Percentiles rank a stretch among this genome's conserved stretches.
These are phyloP conservation scores for Beauveria sp. DNA, from an alignment of 2,329 filamentous ascomycete genomes.

Conservation along the genomic window DNA sequence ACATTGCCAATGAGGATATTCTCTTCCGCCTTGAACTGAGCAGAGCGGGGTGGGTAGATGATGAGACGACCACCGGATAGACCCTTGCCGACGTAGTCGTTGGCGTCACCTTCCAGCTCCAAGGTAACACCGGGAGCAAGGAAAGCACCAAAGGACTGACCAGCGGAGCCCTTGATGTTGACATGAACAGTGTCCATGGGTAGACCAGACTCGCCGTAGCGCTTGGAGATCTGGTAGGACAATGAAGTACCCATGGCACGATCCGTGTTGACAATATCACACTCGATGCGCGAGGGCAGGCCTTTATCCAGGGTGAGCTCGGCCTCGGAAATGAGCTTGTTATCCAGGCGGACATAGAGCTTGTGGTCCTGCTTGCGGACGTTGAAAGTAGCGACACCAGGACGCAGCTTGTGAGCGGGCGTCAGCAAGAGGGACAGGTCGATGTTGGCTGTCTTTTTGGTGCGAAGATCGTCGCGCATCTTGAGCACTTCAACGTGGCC, in stretches of 20 bases:
- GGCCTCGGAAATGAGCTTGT: slow-evolving; percentile 93
- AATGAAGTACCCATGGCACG: slow-evolving; percentile 88
- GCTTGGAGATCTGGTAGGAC: slow-evolving; percentile 91
- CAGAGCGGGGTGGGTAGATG: slow-evolving; percentile 82
- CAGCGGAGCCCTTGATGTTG: slow-evolving; percentile 93
- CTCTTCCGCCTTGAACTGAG: slow-evolving; percentile 92
- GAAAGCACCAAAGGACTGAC: slow-evolving; percentile 93
- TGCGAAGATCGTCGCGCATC: slow-evolving; percentile 81
- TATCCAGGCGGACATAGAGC: slow-evolving; percentile 86
- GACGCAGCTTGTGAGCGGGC: slow-evolving; percentile 89
- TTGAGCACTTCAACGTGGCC: slow-evolving; percentile 81
- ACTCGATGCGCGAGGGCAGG: slow-evolving; percentile 85
- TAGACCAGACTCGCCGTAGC: slow-evolving; percentile 81
- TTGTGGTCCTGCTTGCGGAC: slow-evolving; percentile 96
- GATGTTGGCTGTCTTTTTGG: slow-evolving; percentile 84
- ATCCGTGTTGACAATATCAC: slow-evolving; percentile 94
- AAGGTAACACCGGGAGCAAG: slow-evolving; percentile 88
- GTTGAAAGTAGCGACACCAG: slow-evolving; percentile 93
- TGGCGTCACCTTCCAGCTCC: slow-evolving; percentile 90
- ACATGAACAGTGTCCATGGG: slow-evolving; percentile 91
- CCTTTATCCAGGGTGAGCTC: slow-evolving; percentile 94
- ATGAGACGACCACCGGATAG: slow-evolving; percentile 89
- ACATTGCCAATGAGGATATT: slow-evolving; percentile 91
- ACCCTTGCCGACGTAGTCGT: slow-evolving; percentile 96
- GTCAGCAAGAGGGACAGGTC: slow-evolving; percentile 89